Evolutionary conservation across 345 rosid species (phyloP).

Genomic region (Hirschfeldia incana): DNA sequence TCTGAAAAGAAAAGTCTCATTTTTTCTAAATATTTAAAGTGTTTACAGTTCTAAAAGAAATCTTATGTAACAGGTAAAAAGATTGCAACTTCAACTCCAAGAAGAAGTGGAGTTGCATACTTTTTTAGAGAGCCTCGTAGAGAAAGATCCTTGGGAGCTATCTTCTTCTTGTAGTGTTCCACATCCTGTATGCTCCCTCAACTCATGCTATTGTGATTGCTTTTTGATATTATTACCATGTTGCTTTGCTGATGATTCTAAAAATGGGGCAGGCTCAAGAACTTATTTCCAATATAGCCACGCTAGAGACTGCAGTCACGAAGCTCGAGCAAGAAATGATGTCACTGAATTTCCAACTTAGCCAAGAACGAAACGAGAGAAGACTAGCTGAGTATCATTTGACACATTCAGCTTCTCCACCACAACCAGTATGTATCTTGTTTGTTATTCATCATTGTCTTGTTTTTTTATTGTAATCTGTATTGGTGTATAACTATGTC

Average conservation of each 20-base stretch:
- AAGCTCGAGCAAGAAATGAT: constrained; percentile 81
- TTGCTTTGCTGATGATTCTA: constrained; percentile 22
- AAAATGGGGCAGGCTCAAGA: constrained; percentile 60
- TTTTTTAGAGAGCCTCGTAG: constrained; percentile 56
- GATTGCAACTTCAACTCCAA: constrained; percentile 66
- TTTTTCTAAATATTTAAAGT: neutral
- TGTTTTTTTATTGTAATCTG: neutral
- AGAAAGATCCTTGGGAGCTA: constrained; percentile 54
- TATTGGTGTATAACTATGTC: constrained; percentile 33
- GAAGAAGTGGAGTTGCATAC: constrained; percentile 71
- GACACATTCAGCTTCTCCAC: constrained; percentile 55
- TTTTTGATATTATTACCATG: neutral
- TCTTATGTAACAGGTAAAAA: constrained; percentile 57
- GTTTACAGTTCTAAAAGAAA: constrained; percentile 5
- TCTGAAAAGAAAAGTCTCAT: constrained; percentile 1
- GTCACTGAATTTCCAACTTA: constrained; percentile 84
- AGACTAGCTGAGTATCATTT: constrained; percentile 79
- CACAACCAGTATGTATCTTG: constrained; percentile 47
- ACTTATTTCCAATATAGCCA: constrained; percentile 61
- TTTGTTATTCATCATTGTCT: neutral
- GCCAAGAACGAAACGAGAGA: constrained; percentile 90
- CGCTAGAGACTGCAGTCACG: constrained; percentile 66
- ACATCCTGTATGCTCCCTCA: constrained; percentile 49
- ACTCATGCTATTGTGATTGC: constrained; percentile 12
- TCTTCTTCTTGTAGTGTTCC: constrained; percentile 56